Evolutionary conservation across 352 stramenopile species (phyloP).

Genomic region (Globisporangium sylvaticum): DNA sequence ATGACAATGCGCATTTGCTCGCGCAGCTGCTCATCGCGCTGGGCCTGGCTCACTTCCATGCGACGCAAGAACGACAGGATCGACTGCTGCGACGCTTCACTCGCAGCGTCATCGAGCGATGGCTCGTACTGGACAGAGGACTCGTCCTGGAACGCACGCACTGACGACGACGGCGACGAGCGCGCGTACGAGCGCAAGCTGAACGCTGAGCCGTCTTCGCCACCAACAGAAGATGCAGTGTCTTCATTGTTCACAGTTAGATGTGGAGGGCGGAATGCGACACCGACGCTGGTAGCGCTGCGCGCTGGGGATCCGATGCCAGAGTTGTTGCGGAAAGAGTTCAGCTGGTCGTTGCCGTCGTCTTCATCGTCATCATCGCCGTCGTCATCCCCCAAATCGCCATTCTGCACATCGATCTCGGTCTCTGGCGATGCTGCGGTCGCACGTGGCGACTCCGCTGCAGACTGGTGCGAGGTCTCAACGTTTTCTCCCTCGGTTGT

Average conservation of each 20-base stretch:
- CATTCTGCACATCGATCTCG: conserved; percentile 58
- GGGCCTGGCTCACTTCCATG: conserved; percentile 63
- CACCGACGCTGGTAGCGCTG: conserved; percentile 1
- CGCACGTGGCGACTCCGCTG: conserved; percentile 61
- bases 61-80: conserved; percentile 57
- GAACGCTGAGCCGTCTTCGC: conserved; percentile 45
- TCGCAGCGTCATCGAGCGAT: conserved; percentile 63
- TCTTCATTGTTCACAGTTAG: conserved; percentile 35
- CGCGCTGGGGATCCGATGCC: conserved; percentile 22
- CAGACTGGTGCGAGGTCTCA: conserved; percentile 54
- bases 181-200: conserved; percentile 62
- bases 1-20: conserved; percentile 67
- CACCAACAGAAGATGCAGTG: conserved; percentile 36
- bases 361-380: conserved; percentile 24
- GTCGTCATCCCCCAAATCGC: conserved; percentile 14
- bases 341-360: background rate
- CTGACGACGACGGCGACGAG: conserved; percentile 76
- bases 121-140: conserved; percentile 62
- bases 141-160: conserved; percentile 77
- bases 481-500: conserved; percentile 68
- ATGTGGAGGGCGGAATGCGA: conserved; percentile 1
- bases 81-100: conserved; percentile 52
- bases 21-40: conserved; percentile 67
- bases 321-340: conserved; percentile 7
- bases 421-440: conserved; percentile 52